Conservation (phyloP, 2,329 filamentous ascomycete genomes). For the Tolypocladium inflatum region DNA sequence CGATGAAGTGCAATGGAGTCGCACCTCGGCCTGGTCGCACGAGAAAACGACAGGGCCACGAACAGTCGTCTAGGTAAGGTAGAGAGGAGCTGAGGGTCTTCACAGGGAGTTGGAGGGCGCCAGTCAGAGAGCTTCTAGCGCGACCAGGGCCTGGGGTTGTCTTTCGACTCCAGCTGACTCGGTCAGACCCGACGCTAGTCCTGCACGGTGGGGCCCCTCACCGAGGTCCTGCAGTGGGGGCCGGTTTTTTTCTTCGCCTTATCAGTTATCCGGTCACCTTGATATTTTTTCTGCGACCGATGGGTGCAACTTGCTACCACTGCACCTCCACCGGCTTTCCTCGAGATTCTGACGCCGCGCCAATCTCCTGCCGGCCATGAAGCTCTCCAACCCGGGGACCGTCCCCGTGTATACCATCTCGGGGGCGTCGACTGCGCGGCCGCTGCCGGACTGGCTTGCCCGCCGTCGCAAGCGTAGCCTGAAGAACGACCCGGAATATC, state of each 20-base stretch:
- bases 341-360: neutral
- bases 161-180: neutral
- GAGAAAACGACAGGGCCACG: neutral
- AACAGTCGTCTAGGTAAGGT: neutral
- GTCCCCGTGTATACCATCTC: constrained; percentile 94
- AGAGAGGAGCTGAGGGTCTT: neutral
- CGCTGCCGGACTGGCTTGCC: constrained; percentile 91
- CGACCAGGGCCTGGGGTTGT: neutral
- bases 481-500: constrained; percentile 87
- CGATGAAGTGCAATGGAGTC: neutral
- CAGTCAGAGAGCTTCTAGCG: neutral
- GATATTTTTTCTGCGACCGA: constrained; percentile 1
- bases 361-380: constrained; percentile 41
- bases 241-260: neutral
- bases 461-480: constrained; percentile 81
- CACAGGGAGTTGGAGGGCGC: neutral
- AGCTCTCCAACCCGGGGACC: constrained; percentile 70
- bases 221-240: neutral
- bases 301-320: neutral
- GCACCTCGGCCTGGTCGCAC: neutral
- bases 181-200: constrained; percentile 5
- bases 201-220: constrained; percentile 1
- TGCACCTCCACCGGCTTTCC: neutral
- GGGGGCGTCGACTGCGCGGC: constrained; percentile 76
- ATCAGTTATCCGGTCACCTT: neutral